These are phyloP conservation scores for Sarocladiaceae sp. DNA, from an alignment of 2,329 filamentous ascomycete species.

Conservation along the genomic window DNA sequence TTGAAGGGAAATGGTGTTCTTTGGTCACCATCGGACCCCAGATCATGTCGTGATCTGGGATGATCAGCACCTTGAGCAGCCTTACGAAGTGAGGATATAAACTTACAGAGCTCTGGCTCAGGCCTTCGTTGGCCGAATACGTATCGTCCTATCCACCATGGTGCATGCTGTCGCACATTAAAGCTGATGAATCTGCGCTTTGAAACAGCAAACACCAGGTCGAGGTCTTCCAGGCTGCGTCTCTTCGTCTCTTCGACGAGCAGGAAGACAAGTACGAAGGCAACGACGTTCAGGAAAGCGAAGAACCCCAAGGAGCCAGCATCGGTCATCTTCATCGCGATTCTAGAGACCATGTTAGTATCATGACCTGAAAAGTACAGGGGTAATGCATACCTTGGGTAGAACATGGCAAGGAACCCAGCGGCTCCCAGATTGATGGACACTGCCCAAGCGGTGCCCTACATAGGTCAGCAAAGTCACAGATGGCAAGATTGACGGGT, in stretches of 20 bases:
- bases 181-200: slow-evolving; percentile 34
- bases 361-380: too few species aligned
- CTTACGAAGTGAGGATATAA: too few species aligned
- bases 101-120: slow-evolving; percentile 28
- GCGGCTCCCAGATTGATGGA: slow-evolving; percentile 43
- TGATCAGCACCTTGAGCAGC: neutral
- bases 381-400: slow-evolving; percentile 23
- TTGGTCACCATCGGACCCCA: slow-evolving; percentile 7
- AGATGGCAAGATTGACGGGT: too few species aligned
- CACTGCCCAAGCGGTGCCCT: slow-evolving; percentile 42
- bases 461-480: slow-evolving; percentile 14
- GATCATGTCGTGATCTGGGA: slow-evolving; percentile 4
- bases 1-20: slow-evolving; percentile 5
- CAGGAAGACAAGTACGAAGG: slow-evolving; percentile 39
- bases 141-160: slow-evolving; percentile 28
- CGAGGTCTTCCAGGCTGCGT: slow-evolving; percentile 31
- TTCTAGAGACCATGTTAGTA: neutral
- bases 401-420: slow-evolving; percentile 39
- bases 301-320: slow-evolving; percentile 40
- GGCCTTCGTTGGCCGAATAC: slow-evolving; percentile 16
- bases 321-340: slow-evolving; percentile 14
- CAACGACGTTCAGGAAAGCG: slow-evolving; percentile 40
- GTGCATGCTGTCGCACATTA: slow-evolving; percentile 29
- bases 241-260: slow-evolving; percentile 34
- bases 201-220: slow-evolving; percentile 32